These are phyloP conservation scores for Cercospora beticola DNA, from an alignment of 2,329 filamentous ascomycete species.

Conservation along the genomic window DNA sequence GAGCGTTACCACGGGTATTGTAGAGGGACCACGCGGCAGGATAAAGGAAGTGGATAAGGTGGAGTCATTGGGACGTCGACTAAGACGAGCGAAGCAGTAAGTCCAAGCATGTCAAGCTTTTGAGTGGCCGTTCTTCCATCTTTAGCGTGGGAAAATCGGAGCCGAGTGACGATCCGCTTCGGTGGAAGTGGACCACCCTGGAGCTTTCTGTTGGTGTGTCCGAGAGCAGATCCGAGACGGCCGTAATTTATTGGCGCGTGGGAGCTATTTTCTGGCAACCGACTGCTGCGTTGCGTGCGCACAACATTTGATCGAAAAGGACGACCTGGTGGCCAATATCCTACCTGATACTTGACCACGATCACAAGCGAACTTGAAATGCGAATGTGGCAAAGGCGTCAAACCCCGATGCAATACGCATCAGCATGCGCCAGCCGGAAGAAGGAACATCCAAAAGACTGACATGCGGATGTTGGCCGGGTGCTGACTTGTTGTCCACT, in stretches of 20 bases:
- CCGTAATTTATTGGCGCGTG: not conserved
- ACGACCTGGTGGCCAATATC: not conserved
- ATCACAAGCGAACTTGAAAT: not conserved
- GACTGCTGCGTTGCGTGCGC: not conserved
- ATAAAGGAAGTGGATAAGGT: not conserved
- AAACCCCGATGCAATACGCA: not conserved
- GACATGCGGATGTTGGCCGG: not conserved
- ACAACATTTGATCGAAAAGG: not conserved
- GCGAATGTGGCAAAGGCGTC: not conserved
- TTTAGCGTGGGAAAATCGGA: not conserved
- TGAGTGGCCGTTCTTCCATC: constrained; percentile 4
- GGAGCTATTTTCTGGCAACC: not conserved
- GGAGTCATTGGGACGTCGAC: not conserved
- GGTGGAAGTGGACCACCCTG: not conserved
- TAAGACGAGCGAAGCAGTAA: not conserved
- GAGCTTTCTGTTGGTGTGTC: not conserved
- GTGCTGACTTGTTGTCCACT: not conserved
- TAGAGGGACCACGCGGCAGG: not conserved
- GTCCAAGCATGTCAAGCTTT: constrained; percentile 14
- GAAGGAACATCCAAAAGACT: not conserved
- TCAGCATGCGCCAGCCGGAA: not conserved
- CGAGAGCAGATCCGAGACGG: not conserved
- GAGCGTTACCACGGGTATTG: not conserved
- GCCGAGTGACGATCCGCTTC: not conserved
- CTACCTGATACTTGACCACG: not conserved